Evolutionary conservation across 1,139 yeast species (phyloP).

Genomic region (Debaryomycetaceae sp.): DNA sequence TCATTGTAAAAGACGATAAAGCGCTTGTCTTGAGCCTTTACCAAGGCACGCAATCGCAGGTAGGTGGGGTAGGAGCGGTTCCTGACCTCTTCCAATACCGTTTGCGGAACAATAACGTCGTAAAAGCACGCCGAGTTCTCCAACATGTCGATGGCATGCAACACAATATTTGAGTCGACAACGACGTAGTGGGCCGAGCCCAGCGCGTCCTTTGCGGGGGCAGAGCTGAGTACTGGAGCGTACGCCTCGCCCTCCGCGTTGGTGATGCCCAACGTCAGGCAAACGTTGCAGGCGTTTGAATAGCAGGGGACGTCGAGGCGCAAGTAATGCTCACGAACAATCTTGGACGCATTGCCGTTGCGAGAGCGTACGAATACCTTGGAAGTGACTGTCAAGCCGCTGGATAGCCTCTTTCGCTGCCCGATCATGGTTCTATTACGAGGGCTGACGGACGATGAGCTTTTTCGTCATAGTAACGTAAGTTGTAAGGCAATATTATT

Average conservation of each 20-base stretch:
- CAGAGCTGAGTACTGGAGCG: conserved; percentile 36
- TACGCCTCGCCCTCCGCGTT: conserved; percentile 45
- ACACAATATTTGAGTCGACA: conserved; percentile 78
- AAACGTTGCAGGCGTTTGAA: conserved; percentile 55
- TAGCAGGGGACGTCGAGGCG: conserved; percentile 89
- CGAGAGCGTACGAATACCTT: conserved; percentile 89
- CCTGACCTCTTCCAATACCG: conserved; percentile 87
- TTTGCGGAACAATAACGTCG: conserved; percentile 89
- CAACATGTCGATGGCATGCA: conserved; percentile 81
- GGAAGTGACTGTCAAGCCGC: conserved; percentile 66
- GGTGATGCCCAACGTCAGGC: conserved; percentile 47
- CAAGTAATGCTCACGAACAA: conserved; percentile 88
- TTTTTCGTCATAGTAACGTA: background rate
- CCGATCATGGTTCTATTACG: conserved; percentile 7
- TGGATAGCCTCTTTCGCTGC: conserved; percentile 34
- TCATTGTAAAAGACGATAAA: conserved; percentile 92
- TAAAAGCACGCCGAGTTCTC: conserved; percentile 70
- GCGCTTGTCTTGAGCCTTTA: conserved; percentile 71
- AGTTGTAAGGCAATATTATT: too few species aligned
- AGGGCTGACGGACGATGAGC: too few species aligned
- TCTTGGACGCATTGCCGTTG: conserved; percentile 81
- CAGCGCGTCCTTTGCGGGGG: conserved; percentile 31
- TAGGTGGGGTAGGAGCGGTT: conserved; percentile 84
- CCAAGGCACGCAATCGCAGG: conserved; percentile 67
- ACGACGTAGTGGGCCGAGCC: conserved; percentile 59